Conservation (phyloP, 2,329 filamentous ascomycete genomes). For the Bimuria novae-zelandiae region DNA sequence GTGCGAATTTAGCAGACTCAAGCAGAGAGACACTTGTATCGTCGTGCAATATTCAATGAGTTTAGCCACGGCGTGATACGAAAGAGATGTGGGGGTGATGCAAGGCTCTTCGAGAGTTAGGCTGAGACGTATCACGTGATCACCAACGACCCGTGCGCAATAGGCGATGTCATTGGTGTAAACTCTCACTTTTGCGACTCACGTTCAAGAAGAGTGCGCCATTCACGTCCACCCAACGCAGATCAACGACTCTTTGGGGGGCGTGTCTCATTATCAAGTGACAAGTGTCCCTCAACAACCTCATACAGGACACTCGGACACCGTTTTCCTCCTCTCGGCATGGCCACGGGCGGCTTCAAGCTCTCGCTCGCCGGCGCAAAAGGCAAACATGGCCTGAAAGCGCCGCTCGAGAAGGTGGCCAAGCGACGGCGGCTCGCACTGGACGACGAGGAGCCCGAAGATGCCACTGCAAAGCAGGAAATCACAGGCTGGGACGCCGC, state of each 20-base stretch:
- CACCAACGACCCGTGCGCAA: constrained; percentile 16
- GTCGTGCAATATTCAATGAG: no score
- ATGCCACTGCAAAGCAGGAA: constrained; percentile 39
- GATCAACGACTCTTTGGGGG: no score
- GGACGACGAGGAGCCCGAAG: constrained; percentile 39
- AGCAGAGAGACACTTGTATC: no score
- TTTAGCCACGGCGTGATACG: no score
- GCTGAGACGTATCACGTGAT: constrained; percentile 2
- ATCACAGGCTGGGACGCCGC: constrained; percentile 61
- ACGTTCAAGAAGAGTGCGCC: not conserved
- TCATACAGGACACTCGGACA: not conserved
- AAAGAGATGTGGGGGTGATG: no score
- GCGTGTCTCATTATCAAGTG: no score
- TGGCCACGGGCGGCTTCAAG: constrained; percentile 44
- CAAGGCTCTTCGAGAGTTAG: no score
- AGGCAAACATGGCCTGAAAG: constrained; percentile 33
- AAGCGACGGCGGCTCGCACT: constrained; percentile 36
- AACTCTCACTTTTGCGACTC: constrained; percentile 17
- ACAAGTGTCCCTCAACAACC: no score
- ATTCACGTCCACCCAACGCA: not conserved
- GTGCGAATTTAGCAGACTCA: no score
- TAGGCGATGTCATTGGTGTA: constrained; percentile 28
- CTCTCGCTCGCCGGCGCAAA: constrained; percentile 40
- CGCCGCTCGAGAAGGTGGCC: constrained; percentile 19
- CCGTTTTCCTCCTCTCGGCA: constrained; percentile 27